Percentiles rank a stretch among this genome's conserved stretches.
These are phyloP conservation scores for Melastoma candidum DNA, from an alignment of 441 rosid species.

Conservation along the genomic window DNA sequence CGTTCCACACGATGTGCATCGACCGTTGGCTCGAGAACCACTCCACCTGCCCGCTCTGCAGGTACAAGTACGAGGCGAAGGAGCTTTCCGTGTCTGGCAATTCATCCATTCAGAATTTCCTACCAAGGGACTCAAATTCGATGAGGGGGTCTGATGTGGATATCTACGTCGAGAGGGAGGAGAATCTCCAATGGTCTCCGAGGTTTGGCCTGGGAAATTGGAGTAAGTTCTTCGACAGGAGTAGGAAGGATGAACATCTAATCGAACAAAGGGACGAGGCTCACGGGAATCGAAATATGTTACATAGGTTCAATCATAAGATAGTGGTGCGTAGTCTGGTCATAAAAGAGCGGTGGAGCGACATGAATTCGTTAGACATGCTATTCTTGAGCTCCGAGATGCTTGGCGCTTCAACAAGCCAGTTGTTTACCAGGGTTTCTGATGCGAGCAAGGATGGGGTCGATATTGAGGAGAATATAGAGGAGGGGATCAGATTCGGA, in stretches of 20 bases:
- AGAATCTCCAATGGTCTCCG: no score
- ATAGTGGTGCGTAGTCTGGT: conserved; percentile 7
- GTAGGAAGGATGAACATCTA: neutral
- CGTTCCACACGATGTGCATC: conserved; percentile 10
- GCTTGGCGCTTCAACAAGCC: no score
- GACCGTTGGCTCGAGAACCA: conserved; percentile 12
- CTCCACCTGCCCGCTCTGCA: conserved; percentile 12
- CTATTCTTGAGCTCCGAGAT: conserved; percentile 5
- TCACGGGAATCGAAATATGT: neutral
- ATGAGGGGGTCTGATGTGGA: conserved; percentile 1
- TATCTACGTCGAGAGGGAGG: neutral
- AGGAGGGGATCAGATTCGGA: no score
- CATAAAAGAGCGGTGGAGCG: conserved; percentile 6
- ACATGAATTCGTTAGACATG: conserved; percentile 7
- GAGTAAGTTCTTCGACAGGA: neutral
- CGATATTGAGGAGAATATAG: no score
- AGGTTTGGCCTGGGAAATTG: no score
- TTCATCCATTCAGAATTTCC: conserved; percentile 5
- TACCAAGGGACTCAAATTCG: conserved; percentile 1
- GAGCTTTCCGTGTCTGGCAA: neutral
- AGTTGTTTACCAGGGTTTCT: no score
- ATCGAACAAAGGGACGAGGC: neutral
- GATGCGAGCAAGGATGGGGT: no score
- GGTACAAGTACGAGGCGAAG: conserved; percentile 6
- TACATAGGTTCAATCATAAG: conserved; percentile 12